A percentile compares a stretch with the other conserved stretches of the same genome.
Conservation (phyloP, 495 filamentous ascomycete species). For the Neurospora sp. region DNA sequence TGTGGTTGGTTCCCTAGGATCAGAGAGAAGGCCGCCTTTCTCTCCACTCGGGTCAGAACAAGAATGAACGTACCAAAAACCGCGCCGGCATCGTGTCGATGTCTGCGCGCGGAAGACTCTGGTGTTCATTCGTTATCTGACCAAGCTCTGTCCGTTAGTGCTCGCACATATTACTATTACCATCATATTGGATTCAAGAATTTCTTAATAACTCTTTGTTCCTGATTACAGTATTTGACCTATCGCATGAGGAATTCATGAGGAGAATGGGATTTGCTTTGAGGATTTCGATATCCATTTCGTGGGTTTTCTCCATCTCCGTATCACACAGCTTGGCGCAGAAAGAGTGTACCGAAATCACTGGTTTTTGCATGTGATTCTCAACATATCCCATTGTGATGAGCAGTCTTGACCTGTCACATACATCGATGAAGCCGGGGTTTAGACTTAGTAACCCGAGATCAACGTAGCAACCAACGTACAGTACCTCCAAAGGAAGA, state of each 20-base stretch:
- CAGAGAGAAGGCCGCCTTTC: neutral
- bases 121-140: neutral
- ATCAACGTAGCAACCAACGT: neutral
- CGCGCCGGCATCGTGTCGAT: neutral
- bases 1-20: neutral
- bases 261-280: neutral
- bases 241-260: neutral
- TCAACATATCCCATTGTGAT: neutral
- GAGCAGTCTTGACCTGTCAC: neutral
- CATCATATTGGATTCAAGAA: slow-evolving; percentile 6
- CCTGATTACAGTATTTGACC: neutral
- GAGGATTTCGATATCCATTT: neutral
- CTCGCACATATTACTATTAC: neutral
- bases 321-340: neutral
- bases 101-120: neutral
- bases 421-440: neutral
- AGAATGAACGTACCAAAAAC: neutral
- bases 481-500: too few species aligned
- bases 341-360: neutral
- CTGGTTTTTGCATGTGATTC: neutral
- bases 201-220: neutral
- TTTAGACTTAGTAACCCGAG: neutral
- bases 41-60: neutral
- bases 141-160: neutral
- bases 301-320: neutral